A percentile compares a stretch with the other conserved stretches of the same genome.
Evolutionary conservation across 495 filamentous ascomycete genomes (phyloP).

Genomic region (Neurospora africana): DNA sequence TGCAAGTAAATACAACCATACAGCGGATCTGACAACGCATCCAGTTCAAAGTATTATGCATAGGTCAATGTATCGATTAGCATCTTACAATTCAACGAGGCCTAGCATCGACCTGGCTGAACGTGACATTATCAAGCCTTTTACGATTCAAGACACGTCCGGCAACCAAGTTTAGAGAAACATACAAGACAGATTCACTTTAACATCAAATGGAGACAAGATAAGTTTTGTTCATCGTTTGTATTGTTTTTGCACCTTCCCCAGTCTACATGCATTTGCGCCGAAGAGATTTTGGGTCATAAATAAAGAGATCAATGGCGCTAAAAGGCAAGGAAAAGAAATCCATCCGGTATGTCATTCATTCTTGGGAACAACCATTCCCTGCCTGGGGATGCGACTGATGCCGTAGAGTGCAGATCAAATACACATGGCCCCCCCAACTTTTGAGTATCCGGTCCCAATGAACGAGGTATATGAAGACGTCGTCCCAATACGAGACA

Average conservation of each 20-base stretch:
- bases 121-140: background rate
- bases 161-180: background rate
- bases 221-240: background rate
- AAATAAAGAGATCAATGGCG: constrained; percentile 19
- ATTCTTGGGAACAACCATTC: constrained; percentile 27
- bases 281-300: constrained; percentile 28
- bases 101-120: background rate
- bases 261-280: constrained; percentile 37
- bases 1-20: background rate
- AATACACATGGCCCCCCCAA: constrained; percentile 12
- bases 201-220: background rate
- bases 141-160: background rate
- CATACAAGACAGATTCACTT: background rate
- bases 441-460: constrained; percentile 16
- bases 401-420: constrained; percentile 19
- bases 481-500: constrained; percentile 16
- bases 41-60: background rate
- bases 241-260: constrained; percentile 24
- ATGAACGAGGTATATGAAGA: constrained; percentile 22
- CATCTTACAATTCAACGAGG: background rate
- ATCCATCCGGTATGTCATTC: constrained; percentile 15
- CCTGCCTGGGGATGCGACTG: constrained; percentile 17
- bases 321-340: constrained; percentile 25
- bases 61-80: background rate
- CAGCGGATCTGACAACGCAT: background rate